Evolutionary conservation across 2,329 filamentous ascomycete genomes (phyloP).

Genomic region (Fusarium vanettenii): DNA sequence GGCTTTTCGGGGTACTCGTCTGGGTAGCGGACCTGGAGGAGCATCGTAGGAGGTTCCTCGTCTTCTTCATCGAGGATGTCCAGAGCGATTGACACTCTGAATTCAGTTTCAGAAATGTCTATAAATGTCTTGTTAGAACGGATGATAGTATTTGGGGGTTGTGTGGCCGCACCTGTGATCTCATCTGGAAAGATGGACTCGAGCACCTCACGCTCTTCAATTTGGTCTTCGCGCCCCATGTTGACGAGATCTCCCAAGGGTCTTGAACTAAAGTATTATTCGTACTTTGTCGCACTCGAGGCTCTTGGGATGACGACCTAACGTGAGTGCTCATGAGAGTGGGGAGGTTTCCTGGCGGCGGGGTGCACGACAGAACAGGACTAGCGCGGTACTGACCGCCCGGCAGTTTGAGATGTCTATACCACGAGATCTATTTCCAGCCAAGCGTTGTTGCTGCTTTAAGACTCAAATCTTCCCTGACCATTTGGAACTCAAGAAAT

Average conservation of each 20-base stretch:
- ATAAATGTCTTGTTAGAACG: slow-evolving; percentile 22
- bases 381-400: slow-evolving; percentile 49
- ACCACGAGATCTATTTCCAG: background rate
- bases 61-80: slow-evolving; percentile 78
- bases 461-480: background rate
- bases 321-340: slow-evolving; percentile 37
- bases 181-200: slow-evolving; percentile 99
- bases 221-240: slow-evolving; percentile 86
- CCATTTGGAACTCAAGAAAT: background rate
- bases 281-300: slow-evolving; percentile 10
- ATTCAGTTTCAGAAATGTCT: slow-evolving; percentile 93
- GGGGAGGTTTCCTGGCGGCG: slow-evolving; percentile 43
- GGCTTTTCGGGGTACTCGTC: slow-evolving; percentile 89
- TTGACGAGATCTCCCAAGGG: slow-evolving; percentile 8
- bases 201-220: slow-evolving; percentile 96
- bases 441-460: background rate
- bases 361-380: slow-evolving; percentile 38
- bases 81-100: slow-evolving; percentile 85
- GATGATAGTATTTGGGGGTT: background rate
- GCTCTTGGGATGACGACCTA: slow-evolving; percentile 22
- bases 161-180: slow-evolving; percentile 77
- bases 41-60: slow-evolving; percentile 75
- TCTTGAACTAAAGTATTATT: slow-evolving; percentile 10
- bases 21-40: slow-evolving; percentile 91
- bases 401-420: slow-evolving; percentile 47